Conservation (phyloP, 345 rosid species). For the Brassica juncea region DNA sequence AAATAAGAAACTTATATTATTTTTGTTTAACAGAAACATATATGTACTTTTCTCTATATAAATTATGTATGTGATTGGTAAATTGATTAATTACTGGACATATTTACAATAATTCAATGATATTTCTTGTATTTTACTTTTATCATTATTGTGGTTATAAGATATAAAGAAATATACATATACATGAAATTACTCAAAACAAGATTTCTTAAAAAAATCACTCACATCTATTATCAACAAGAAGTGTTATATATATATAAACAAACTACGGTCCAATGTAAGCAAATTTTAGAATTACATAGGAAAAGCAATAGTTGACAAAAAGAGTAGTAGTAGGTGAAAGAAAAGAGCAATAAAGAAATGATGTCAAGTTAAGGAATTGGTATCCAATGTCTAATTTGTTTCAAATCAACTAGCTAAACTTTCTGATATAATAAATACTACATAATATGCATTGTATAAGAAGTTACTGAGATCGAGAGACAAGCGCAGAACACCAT, state of each 20-base stretch:
- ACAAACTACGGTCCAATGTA: background rate
- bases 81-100: too few relatives aligned
- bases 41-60: too few relatives aligned
- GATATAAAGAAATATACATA: background rate
- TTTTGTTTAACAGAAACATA: background rate
- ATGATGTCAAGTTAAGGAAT: background rate
- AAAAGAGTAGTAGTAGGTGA: background rate
- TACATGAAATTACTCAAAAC: background rate
- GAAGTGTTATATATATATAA: background rate
- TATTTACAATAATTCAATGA: background rate
- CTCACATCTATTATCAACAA: background rate
- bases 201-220: background rate
- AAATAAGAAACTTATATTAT: background rate
- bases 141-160: background rate
- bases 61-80: too few relatives aligned
- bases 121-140: background rate
- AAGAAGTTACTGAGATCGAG: constrained; percentile 13
- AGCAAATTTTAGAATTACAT: background rate
- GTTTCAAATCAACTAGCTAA: constrained; percentile 22
- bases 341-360: background rate
- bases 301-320: background rate
- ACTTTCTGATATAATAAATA: background rate
- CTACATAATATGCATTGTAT: background rate
- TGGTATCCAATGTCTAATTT: constrained; percentile 29
- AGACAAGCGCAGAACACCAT: constrained; percentile 16